phyloP scores from a whole-genome alignment of 2,329 filamentous ascomycete genomes.

The Aspergillus piperis region DNA sequence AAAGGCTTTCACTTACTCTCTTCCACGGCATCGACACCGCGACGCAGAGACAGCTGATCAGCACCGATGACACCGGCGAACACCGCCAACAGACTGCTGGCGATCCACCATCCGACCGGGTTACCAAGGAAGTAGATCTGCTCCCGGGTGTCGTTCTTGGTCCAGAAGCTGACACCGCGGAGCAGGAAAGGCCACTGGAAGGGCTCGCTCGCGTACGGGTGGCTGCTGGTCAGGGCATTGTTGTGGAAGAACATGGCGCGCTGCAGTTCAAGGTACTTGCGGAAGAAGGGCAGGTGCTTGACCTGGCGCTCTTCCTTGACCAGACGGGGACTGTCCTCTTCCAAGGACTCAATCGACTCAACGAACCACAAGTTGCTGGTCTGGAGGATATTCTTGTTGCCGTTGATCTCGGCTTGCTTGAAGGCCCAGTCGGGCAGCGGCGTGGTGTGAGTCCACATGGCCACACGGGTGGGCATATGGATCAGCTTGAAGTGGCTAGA shows the following conservation, averaged over 20 bases:
- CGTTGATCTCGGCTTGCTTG: constrained; percentile 98
- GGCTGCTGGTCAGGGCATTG: constrained; percentile 93
- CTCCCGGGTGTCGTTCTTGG: constrained; percentile 87
- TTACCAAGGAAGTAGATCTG: constrained; percentile 99
- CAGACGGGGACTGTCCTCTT: constrained; percentile 70
- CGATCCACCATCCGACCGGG: constrained; percentile 95
- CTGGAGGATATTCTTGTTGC: constrained; percentile 91
- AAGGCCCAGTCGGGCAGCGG: constrained; percentile 96
- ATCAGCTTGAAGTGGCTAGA: constrained; percentile 94
- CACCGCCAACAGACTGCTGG: constrained; percentile 86
- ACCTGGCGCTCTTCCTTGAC: constrained; percentile 74
- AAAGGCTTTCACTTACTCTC: constrained; percentile 67
- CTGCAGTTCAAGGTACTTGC: constrained; percentile 95
- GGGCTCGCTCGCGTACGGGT: constrained; percentile 91
- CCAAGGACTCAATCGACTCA: constrained; percentile 83
- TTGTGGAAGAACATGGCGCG: constrained; percentile 99
- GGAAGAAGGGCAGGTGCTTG: constrained; percentile 82
- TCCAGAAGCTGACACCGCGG: constrained; percentile 98
- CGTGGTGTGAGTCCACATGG: constrained; percentile 97
- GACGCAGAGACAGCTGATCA: constrained; percentile 89
- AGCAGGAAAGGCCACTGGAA: constrained; percentile 98
- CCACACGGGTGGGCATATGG: constrained; percentile 91
- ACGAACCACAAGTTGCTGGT: constrained; percentile 93
- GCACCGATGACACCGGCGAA: constrained; percentile 89
- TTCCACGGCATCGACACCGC: constrained; percentile 90